A percentile compares a stretch with the other conserved stretches of the same genome.
Evolutionary conservation across 1,139 yeast species (phyloP).

Genomic region (Candida sp.): DNA sequence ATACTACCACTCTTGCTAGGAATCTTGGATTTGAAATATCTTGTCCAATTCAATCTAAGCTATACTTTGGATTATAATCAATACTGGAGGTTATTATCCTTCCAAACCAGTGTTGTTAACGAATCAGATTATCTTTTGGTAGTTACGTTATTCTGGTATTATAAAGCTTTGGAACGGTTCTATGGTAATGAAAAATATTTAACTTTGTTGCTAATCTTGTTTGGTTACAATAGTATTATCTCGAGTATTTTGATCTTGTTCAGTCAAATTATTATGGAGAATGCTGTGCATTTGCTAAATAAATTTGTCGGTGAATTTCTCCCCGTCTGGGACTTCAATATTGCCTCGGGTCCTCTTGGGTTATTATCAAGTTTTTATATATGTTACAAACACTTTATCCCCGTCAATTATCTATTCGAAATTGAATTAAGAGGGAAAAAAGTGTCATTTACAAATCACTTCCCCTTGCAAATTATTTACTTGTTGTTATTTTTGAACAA

Average conservation of each 20-base stretch:
- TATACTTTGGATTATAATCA: constrained; percentile 56
- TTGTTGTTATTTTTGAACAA: constrained; percentile 52
- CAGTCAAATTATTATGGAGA: constrained; percentile 23
- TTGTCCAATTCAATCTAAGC: constrained; percentile 26
- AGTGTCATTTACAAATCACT: constrained; percentile 52
- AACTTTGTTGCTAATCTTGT: constrained; percentile 30
- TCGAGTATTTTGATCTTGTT: constrained; percentile 34
- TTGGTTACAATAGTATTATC: constrained; percentile 31
- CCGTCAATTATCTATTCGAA: constrained; percentile 59
- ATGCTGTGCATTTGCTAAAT: constrained; percentile 24
- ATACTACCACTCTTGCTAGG: constrained; percentile 51
- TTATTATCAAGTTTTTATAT: constrained; percentile 57
- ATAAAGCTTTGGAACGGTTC: constrained; percentile 62
- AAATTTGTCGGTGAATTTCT: constrained; percentile 11
- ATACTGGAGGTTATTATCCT: constrained; percentile 61
- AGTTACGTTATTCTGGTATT: constrained; percentile 51
- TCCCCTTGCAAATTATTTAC: constrained; percentile 51
- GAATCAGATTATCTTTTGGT: constrained; percentile 64
- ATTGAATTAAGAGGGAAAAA: constrained; percentile 33
- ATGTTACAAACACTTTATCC: constrained; percentile 55
- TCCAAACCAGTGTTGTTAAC: constrained; percentile 56
- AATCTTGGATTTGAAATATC: constrained; percentile 52
- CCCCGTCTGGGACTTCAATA: constrained; percentile 12
- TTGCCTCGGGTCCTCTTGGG: constrained; percentile 62
- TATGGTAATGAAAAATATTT: constrained; percentile 60